Evolutionary conservation across 177 flowering plant genomes (phyloP).

Genomic region (Vitis hybrid): DNA sequence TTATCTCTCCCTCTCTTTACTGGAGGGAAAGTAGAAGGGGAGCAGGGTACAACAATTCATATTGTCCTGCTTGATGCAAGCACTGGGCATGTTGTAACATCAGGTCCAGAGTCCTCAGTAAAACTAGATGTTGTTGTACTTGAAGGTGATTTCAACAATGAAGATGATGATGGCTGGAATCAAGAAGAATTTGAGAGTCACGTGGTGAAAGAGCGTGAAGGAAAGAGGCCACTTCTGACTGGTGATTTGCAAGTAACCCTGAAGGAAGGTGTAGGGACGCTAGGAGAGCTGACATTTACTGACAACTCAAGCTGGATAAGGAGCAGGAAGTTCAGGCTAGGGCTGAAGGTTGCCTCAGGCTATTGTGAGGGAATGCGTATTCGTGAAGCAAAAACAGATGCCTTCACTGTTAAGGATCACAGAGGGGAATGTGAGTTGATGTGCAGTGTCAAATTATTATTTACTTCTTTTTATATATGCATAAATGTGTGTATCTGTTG

Average conservation of each 20-base stretch:
- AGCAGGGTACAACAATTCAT: slow-evolving; percentile 85
- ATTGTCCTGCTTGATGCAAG: slow-evolving; percentile 72
- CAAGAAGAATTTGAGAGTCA: slow-evolving; percentile 86
- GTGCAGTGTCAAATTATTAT: not conserved
- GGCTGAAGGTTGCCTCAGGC: slow-evolving; percentile 79
- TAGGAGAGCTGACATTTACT: slow-evolving; percentile 88
- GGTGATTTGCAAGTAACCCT: slow-evolving; percentile 81
- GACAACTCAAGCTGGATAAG: slow-evolving; percentile 99
- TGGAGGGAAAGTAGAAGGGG: slow-evolving; percentile 95
- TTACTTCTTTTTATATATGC: not conserved
- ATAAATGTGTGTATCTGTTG: slow-evolving; percentile 3
- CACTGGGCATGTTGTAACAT: slow-evolving; percentile 62
- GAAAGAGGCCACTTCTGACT: slow-evolving; percentile 87
- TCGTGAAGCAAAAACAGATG: slow-evolving; percentile 94
- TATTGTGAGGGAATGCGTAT: slow-evolving; percentile 67
- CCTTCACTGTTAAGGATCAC: slow-evolving; percentile 95
- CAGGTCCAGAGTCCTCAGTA: slow-evolving; percentile 75
- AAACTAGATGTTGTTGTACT: slow-evolving; percentile 88
- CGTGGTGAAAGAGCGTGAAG: slow-evolving; percentile 92
- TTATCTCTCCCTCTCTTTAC: slow-evolving; percentile 86
- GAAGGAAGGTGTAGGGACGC: slow-evolving; percentile 89
- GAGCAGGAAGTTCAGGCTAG: slow-evolving; percentile 91
- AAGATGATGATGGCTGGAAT: slow-evolving; percentile 78
- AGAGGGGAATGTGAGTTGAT: slow-evolving; percentile 85
- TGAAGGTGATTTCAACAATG: slow-evolving; percentile 95